Evolutionary conservation across 257 asterid genomes (phyloP), one percentile per base, ranked within the genome.

Genomic region (Salvia rosmarinus): DNA sequence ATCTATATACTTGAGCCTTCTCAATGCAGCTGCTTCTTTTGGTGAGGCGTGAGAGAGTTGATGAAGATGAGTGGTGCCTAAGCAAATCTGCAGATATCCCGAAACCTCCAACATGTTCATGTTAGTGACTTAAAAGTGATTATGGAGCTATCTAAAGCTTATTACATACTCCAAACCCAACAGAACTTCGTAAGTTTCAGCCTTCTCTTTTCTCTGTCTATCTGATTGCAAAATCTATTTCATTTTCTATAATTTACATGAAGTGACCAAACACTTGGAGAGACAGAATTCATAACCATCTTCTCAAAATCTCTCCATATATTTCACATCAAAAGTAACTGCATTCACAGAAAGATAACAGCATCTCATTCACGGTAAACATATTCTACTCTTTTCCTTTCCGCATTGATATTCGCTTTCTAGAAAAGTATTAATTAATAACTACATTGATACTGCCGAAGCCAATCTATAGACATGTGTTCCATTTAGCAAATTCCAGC

Each of bases 391-490:
- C 20, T 21, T 46, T 46, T 70, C 67, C 55, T 51, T 57, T 58
- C 10, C 32, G 46, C 69, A 68, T 70, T 16, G 78, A 74, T 70
- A 64, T 46, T 46, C 61, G 67, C 54, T 56, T 57, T 16, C 49
- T 69, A 56, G 72, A 50, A 75, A 20, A 69, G 51, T 17, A 65
- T 32, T 65, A 74, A 43, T 44, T 44, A 77, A 73, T 25, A 32
- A 73, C 37, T 16, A 66, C 25, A 76, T 21, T 64, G 67, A 64
- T 17, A 16, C 70, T 69, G 43, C 78, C 40, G 65, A 72, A 14
- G 40, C 79, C 50, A 49, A 61, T 71, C 39, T 23, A 39, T 42
- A 49, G 65, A 58, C 66, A 46, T 47, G 69, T 72, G 77, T 65
- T 57, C 62, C 73, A 35, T 4, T 37, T 13, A 63, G 71, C 67